phyloP scores from a whole-genome alignment of 2,329 filamentous ascomycete species.

The Aspergillus carbonarius region DNA sequence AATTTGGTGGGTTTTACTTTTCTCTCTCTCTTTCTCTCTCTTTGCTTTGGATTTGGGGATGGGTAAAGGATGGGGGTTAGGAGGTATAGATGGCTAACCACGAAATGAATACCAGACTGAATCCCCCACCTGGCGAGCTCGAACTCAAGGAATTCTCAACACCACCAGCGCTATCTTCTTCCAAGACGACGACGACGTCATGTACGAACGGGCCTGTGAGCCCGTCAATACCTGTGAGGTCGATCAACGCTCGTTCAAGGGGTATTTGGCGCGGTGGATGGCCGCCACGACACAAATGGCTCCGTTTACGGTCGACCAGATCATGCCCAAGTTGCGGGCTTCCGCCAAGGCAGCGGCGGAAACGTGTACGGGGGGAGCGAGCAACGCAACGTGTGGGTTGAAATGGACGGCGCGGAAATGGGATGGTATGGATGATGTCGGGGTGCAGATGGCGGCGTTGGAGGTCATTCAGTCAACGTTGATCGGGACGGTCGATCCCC shows the following conservation, averaged over 20 bases:
- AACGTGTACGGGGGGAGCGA: constrained; percentile 52
- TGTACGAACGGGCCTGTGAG: constrained; percentile 63
- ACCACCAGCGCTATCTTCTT: constrained; percentile 54
- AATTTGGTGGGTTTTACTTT: constrained; percentile 44
- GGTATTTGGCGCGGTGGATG: constrained; percentile 62
- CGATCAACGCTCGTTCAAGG: constrained; percentile 67
- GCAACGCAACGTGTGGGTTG: constrained; percentile 38
- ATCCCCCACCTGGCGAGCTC: constrained; percentile 52
- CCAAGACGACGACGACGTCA: constrained; percentile 45
- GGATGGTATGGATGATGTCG: constrained; percentile 39
- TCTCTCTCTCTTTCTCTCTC: neutral
- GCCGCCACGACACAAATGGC: constrained; percentile 58
- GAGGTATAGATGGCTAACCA: no score
- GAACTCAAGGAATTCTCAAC: constrained; percentile 55
- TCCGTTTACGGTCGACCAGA: constrained; percentile 52
- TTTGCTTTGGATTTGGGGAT: no score
- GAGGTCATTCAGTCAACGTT: constrained; percentile 37
- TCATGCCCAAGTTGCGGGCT: constrained; percentile 54
- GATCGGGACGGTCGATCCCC: constrained; percentile 29
- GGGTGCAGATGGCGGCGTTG: constrained; percentile 42
- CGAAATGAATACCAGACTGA: constrained; percentile 24
- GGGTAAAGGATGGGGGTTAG: no score
- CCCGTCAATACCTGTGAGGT: constrained; percentile 55
- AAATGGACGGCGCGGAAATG: constrained; percentile 41
- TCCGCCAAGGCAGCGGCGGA: constrained; percentile 57